These are phyloP conservation scores for Cladosporium sphaerospermum DNA, from an alignment of 2,329 filamentous ascomycete species.

Conservation along the genomic window DNA sequence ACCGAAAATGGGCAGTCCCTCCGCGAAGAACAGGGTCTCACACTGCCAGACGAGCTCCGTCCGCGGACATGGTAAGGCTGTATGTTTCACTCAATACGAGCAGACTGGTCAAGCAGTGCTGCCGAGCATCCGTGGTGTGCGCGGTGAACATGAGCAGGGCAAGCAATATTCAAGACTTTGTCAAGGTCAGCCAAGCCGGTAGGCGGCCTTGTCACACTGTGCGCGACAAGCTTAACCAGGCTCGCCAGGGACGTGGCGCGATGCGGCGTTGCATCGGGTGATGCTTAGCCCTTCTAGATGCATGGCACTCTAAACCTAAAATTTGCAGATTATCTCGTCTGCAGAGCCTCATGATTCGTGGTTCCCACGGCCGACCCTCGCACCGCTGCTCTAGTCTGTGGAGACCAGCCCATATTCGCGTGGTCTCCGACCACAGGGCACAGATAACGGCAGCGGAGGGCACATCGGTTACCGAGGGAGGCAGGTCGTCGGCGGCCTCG, in stretches of 20 bases:
- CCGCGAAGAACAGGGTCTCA: not conserved
- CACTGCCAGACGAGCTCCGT: too few relatives aligned
- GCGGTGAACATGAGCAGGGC: not conserved
- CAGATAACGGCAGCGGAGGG: conserved; percentile 11
- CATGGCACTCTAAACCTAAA: conserved; percentile 4
- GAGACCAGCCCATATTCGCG: conserved; percentile 3
- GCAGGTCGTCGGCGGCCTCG: conserved; percentile 4
- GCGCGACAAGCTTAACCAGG: conserved; percentile 1
- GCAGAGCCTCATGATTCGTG: conserved; percentile 4
- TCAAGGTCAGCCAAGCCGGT: conserved; percentile 9
- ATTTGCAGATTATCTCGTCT: conserved; percentile 1
- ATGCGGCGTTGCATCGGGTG: conserved; percentile 10
- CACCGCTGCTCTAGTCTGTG: conserved; percentile 3
- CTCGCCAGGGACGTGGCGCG: not conserved
- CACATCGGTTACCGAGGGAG: conserved; percentile 7
- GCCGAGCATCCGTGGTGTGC: not conserved
- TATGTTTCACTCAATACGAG: too few relatives aligned
- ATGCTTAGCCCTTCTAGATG: conserved; percentile 7
- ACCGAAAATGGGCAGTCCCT: conserved; percentile 2
- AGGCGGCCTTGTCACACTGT: not conserved
- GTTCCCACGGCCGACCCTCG: not conserved
- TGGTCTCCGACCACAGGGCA: conserved; percentile 6
- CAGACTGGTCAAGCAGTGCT: too few relatives aligned
- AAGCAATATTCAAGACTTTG: conserved; percentile 6
- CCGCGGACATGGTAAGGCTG: too few relatives aligned